Evolutionary conservation across 768 basidiomycete species (phyloP), one percentile per base, ranked within the genome.

Genomic region (Amanita molliuscula): DNA sequence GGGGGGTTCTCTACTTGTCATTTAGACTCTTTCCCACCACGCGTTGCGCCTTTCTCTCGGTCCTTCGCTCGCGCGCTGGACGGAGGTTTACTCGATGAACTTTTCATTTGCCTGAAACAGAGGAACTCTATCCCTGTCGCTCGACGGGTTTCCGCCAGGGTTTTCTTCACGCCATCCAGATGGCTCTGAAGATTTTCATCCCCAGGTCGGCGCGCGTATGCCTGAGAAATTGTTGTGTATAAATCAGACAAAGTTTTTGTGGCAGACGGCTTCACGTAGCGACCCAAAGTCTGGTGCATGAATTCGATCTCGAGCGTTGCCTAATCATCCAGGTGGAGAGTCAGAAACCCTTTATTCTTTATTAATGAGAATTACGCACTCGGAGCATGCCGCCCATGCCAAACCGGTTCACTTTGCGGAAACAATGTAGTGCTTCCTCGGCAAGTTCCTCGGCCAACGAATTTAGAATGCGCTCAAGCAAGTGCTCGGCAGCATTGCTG

Each of bases 291-390:
- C 69, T 98, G 96, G 65, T 99, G 95, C 74, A 98, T 83, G 71
- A 98, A 98, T 68, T 98, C 96, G 56, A 98, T 96, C 66, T 98
- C 95, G 23, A 99, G 82, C 4, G 96, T 98, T 11, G 96, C 96
- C 93, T 97, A 62, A 21, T 31, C 33, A 18, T 10, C 10, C 47
- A 35, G 33, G 23, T 31, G 28, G n/a, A 25, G 6, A 31, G 42
- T 44, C 42, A 44, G 42, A 26, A 28, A 44, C 42, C 41, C 41
- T 44, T 37, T 35, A 26, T 42, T 25, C 5, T 15, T 26, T 10
- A 42, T 28, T 21, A 42, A 42, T 45, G 44, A 45, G 16, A 6
- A 21, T 23, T 46, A 73, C 85, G 52, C 62, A 96, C 94, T 43
- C 90, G 81, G 38, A 99, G 75, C 96, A 98, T 98, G 7, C 96